Conservation (phyloP, 2,329 filamentous ascomycete genomes). For the Aaosphaeria arxii region DNA sequence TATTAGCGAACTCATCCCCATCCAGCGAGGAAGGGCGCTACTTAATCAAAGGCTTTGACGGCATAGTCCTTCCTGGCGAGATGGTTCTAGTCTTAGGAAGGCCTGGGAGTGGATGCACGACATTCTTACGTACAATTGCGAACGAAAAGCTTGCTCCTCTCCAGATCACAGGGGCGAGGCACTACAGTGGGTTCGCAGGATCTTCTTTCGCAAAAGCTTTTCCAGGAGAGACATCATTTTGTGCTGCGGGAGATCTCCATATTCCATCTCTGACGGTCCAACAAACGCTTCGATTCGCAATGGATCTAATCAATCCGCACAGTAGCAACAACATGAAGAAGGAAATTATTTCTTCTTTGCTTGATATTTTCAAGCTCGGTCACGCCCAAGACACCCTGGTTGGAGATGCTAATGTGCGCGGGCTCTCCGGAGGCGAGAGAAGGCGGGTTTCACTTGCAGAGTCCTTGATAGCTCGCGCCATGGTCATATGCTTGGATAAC, state of each 20-base stretch:
- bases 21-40: constrained; percentile 55
- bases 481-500: constrained; percentile 64
- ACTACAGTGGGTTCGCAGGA: constrained; percentile 71
- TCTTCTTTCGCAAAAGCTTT: constrained; percentile 69
- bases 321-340: constrained; percentile 75
- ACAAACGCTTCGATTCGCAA: constrained; percentile 80
- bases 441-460: constrained; percentile 82
- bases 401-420: constrained; percentile 76
- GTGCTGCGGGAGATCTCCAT: constrained; percentile 82
- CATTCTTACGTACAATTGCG: constrained; percentile 53
- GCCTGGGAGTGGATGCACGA: constrained; percentile 61
- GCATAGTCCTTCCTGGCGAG: constrained; percentile 64
- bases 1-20: no score
- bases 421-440: constrained; percentile 74
- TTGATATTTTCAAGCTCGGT: constrained; percentile 93
- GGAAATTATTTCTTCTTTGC: constrained; percentile 67
- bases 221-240: constrained; percentile 81
- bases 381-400: constrained; percentile 84
- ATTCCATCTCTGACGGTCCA: constrained; percentile 82
- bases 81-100: constrained; percentile 82
- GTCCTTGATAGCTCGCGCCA: constrained; percentile 72
- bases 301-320: constrained; percentile 80
- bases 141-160: constrained; percentile 60
- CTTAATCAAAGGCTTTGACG: constrained; percentile 69
- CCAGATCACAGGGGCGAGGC: constrained; percentile 65